phyloP scores from a whole-genome alignment of 2,329 filamentous ascomycete genomes.

The Trichoderma sp. region DNA sequence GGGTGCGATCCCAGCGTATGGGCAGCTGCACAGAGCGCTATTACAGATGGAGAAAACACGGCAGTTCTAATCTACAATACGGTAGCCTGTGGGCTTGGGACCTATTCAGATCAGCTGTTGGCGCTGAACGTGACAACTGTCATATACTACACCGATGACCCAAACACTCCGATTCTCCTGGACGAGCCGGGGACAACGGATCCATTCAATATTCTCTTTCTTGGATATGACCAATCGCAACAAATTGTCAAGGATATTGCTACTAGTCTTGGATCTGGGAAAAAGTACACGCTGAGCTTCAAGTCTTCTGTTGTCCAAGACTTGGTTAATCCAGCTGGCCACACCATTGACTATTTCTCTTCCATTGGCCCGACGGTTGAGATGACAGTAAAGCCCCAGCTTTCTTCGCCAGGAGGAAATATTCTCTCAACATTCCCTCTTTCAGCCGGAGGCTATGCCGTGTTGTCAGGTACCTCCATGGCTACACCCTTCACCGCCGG shows the following conservation, averaged over 20 bases:
- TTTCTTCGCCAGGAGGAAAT: conserved; percentile 56
- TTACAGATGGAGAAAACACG: not conserved
- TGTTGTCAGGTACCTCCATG: conserved; percentile 62
- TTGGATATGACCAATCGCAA: not conserved
- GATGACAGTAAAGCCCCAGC: conserved; percentile 56
- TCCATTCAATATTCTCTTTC: not conserved
- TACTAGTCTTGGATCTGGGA: not conserved
- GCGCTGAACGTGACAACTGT: conserved; percentile 3
- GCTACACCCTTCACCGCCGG: conserved; percentile 58
- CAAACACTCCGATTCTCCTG: not conserved
- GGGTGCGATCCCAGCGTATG: not conserved
- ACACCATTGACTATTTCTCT: conserved; percentile 5
- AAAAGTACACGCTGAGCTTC: not conserved
- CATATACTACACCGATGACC: conserved; percentile 9
- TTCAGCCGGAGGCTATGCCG: conserved; percentile 50
- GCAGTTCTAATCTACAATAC: not conserved
- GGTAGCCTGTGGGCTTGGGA: not conserved
- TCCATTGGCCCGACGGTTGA: conserved; percentile 62
- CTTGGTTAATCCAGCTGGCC: not conserved
- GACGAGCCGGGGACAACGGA: not conserved
- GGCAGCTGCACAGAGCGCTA: not conserved
- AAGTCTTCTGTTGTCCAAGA: not conserved
- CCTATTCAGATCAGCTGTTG: not conserved
- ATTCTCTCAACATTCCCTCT: conserved; percentile 60
- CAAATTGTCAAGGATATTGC: not conserved